Evolutionary conservation across 805 yeast genomes (phyloP), one percentile per base, ranked within the genome.

Genomic region (Pichia sporocuriosa): DNA sequence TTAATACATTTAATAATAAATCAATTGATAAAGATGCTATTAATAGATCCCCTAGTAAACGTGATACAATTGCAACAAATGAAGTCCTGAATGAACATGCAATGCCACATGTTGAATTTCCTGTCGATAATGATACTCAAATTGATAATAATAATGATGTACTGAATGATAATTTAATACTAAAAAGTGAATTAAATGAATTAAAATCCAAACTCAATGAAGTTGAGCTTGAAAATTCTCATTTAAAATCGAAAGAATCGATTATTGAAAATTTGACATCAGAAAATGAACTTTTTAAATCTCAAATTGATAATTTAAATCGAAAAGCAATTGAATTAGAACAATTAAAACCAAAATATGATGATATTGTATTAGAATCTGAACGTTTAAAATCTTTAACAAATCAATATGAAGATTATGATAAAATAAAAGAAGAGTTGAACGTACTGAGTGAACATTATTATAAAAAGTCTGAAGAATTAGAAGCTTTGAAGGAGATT

Each of bases 21-120:
- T 32, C 27, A n/a, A 12, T 15, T 10, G 19, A 12, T 32, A 2
- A 5, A 11, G 49, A 15, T 35, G 38, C 32, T 22, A 34, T 40
- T 21, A n/a, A 39, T 33, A 46, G 48, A 27, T 44, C 49, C 4
- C 51, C 49, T 34, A 39, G 44, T 25, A 42, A 40, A 21, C 43
- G 37, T 26, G 30, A 35, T 15, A 37, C 32, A 2, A 28, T 47
- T 32, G 50, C 48, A 15, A 46, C 45, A 7, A 45, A 48, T 35
- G 49, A 47, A 32, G 33, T 37, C 30, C 21, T 39, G 20, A 38
- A 44, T 37, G 44, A 28, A 21, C 51, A 48, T 30, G 35, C 51
- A 4, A 37, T 37, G 12, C 43, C 45, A 10, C 22, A 43, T 20
- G 24, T 43, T 13, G 36, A 40, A 40, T 46, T 47, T 22, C 47